These are phyloP conservation scores for Trichoderma virens DNA, from an alignment of 495 filamentous ascomycete species.

Conservation along the genomic window DNA sequence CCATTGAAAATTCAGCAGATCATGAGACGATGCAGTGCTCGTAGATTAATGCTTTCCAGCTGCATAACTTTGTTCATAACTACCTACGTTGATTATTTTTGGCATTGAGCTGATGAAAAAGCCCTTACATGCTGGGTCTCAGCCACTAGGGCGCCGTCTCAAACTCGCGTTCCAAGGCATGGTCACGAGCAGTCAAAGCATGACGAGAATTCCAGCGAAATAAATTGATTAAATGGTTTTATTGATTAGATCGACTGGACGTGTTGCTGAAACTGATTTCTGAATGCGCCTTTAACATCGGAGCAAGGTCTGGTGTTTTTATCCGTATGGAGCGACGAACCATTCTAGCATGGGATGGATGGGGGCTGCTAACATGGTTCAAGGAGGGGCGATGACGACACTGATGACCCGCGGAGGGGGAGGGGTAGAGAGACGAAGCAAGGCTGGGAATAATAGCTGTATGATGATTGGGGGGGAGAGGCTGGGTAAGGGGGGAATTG, in stretches of 20 bases:
- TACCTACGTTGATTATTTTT: too few species aligned
- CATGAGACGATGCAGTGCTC: too few species aligned
- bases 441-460: not conserved
- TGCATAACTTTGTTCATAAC: too few species aligned
- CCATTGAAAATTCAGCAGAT: too few species aligned
- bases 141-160: not conserved
- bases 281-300: not conserved
- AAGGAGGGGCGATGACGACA: conserved; percentile 8
- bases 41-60: too few species aligned
- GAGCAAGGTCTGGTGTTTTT: too few species aligned
- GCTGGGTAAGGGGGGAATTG: not conserved
- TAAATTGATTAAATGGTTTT: too few species aligned
- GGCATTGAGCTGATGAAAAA: not conserved
- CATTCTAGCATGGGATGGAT: not conserved
- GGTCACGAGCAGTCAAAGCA: not conserved
- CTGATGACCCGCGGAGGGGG: not conserved
- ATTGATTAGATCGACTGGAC: not conserved
- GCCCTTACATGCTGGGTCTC: conserved; percentile 2
- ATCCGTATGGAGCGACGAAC: too few species aligned
- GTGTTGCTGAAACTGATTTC: too few species aligned
- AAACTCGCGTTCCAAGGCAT: not conserved
- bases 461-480: not conserved
- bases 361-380: not conserved
- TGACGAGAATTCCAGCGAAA: not conserved
- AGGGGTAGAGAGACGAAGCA: not conserved